Percentiles rank a stretch among this genome's conserved stretches.
phyloP scores from a whole-genome alignment of 2,329 filamentous ascomycete genomes.

The Fusarium udum region DNA sequence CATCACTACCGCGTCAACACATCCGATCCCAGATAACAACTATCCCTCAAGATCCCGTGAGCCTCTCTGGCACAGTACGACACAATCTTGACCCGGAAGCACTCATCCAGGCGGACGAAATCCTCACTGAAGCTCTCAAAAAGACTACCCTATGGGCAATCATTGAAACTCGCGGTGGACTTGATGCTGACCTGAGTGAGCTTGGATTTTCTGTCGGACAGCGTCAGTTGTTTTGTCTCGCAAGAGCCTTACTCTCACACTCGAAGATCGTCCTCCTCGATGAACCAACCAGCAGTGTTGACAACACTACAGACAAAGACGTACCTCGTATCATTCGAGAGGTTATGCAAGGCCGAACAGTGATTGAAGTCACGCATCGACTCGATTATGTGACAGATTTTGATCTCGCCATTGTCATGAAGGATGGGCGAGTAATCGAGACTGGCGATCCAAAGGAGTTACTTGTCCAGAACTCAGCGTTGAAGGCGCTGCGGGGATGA shows the following conservation, averaged over 20 bases:
- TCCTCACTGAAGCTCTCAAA: constrained; percentile 53
- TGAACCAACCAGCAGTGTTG: constrained; percentile 48
- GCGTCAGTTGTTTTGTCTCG: constrained; percentile 59
- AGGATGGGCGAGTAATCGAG: constrained; percentile 41
- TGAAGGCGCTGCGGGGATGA: not conserved
- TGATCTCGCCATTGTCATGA: constrained; percentile 45
- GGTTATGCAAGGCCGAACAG: constrained; percentile 39
- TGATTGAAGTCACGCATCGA: constrained; percentile 46
- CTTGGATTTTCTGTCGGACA: constrained; percentile 55
- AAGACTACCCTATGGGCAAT: constrained; percentile 55
- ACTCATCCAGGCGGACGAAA: constrained; percentile 46
- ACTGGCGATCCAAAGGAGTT: constrained; percentile 40
- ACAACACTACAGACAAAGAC: constrained; percentile 42
- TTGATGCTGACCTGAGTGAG: constrained; percentile 48
- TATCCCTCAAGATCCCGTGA: constrained; percentile 60
- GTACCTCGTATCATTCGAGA: constrained; percentile 36
- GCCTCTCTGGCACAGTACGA: constrained; percentile 56
- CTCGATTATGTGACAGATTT: constrained; percentile 42
- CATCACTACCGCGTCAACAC: constrained; percentile 51
- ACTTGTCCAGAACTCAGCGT: constrained; percentile 13
- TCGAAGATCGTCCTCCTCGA: constrained; percentile 47
- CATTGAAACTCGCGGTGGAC: constrained; percentile 50
- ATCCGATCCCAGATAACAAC: constrained; percentile 56
- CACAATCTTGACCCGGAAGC: constrained; percentile 57
- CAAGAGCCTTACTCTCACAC: constrained; percentile 52